These are phyloP conservation scores for Wickerhamiella australiensis DNA, from an alignment of 805 yeast genomes.

Conservation along the genomic window DNA sequence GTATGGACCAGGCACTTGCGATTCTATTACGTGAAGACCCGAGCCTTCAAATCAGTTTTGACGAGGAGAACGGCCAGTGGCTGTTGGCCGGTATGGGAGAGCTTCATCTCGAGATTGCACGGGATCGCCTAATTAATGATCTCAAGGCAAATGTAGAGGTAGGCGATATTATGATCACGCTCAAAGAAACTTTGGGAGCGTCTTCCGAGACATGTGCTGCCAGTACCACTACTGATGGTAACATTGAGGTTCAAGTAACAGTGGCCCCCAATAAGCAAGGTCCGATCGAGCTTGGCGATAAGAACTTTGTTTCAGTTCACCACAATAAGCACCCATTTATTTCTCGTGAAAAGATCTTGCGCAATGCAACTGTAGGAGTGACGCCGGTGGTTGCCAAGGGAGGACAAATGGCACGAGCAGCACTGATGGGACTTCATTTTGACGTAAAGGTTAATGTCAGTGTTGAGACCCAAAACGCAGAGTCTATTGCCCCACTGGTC, in stretches of 20 bases:
- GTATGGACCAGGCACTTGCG: slow-evolving; percentile 57
- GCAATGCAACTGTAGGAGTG: slow-evolving; percentile 25
- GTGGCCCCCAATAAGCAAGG: slow-evolving; percentile 11
- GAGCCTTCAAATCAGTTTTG: slow-evolving; percentile 51
- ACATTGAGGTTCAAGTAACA: slow-evolving; percentile 11
- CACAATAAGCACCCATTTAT: slow-evolving; percentile 23
- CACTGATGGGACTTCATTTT: slow-evolving; percentile 50
- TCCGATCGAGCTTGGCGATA: slow-evolving; percentile 1
- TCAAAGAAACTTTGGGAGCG: slow-evolving; percentile 52
- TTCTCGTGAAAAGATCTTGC: slow-evolving; percentile 23
- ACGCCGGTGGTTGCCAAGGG: slow-evolving; percentile 35
- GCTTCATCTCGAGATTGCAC: slow-evolving; percentile 79
- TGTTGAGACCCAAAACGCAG: slow-evolving; percentile 33
- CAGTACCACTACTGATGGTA: slow-evolving; percentile 21
- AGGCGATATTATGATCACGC: slow-evolving; percentile 80
- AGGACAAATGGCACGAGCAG: slow-evolving; percentile 33
- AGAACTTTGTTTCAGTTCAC: neutral
- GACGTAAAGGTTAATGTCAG: slow-evolving; percentile 47
- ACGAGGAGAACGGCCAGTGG: slow-evolving; percentile 83
- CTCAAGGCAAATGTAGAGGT: slow-evolving; percentile 70
- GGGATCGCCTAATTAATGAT: slow-evolving; percentile 65
- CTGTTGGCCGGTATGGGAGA: slow-evolving; percentile 95
- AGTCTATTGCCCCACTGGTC: slow-evolving; percentile 36
- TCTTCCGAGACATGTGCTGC: neutral
- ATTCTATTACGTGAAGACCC: slow-evolving; percentile 81